phyloP scores from a whole-genome alignment of 192 early-diverging fungal species.

The Funneliformis mosseae region DNA sequence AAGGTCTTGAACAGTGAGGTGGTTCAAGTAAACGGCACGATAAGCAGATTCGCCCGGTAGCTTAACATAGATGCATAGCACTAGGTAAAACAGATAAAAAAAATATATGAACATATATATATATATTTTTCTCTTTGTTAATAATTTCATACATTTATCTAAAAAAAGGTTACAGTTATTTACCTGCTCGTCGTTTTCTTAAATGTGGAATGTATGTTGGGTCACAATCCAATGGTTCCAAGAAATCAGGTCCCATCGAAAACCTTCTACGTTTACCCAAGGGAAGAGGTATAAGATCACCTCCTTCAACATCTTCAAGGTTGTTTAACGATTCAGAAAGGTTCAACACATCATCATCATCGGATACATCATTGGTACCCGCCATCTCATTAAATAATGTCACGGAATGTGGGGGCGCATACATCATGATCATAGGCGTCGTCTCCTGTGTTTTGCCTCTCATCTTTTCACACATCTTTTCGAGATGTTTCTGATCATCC shows the following conservation, averaged over 20 bases:
- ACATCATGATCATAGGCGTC: constrained; percentile 35
- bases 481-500: constrained; percentile 74
- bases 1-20: constrained; percentile 52
- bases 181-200: constrained; percentile 43
- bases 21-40: constrained; percentile 68
- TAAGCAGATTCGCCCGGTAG: constrained; percentile 58
- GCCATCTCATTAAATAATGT: constrained; percentile 40
- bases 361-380: constrained; percentile 4
- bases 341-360: constrained; percentile 22
- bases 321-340: constrained; percentile 21
- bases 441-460: constrained; percentile 44
- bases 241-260: constrained; percentile 41
- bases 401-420: constrained; percentile 33
- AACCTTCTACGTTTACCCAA: constrained; percentile 46
- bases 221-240: constrained; percentile 58
- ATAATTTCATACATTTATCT: background rate
- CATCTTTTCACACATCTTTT: constrained; percentile 67
- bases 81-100: constrained; percentile 32
- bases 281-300: constrained; percentile 35
- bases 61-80: constrained; percentile 59
- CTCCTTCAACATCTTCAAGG: constrained; percentile 34
- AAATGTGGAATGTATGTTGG: constrained; percentile 63
- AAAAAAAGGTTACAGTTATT: background rate
- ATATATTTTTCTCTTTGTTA: no score
- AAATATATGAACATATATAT: no score